These are phyloP conservation scores for Penicillium macrosclerotiorum DNA, from an alignment of 495 filamentous ascomycete genomes.

Conservation along the genomic window DNA sequence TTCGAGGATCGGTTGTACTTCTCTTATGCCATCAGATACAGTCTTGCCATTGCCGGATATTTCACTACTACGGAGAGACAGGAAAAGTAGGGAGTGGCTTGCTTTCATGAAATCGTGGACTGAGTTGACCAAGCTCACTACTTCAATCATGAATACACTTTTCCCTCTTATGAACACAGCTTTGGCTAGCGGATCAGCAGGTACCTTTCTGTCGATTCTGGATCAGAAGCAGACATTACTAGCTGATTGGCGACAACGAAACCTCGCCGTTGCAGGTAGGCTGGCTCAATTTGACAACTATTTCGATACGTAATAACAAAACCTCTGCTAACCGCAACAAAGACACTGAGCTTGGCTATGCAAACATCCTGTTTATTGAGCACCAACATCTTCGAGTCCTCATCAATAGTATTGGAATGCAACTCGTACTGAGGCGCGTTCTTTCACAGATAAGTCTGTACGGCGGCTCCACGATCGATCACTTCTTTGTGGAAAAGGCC, in stretches of 20 bases:
- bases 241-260: constrained; percentile 24
- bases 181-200: constrained; percentile 13
- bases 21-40: constrained; percentile 27
- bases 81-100: constrained; percentile 4
- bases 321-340: neutral
- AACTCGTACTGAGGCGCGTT: constrained; percentile 32
- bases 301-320: neutral
- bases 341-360: neutral
- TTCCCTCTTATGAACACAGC: constrained; percentile 24
- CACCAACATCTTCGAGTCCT: constrained; percentile 39
- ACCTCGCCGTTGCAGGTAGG: constrained; percentile 7
- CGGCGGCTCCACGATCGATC: constrained; percentile 11
- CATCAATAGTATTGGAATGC: constrained; percentile 37
- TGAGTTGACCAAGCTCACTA: constrained; percentile 33
- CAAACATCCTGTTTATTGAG: constrained; percentile 28
- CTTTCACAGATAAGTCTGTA: constrained; percentile 11
- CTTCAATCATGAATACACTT: constrained; percentile 27
- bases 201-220: constrained; percentile 22
- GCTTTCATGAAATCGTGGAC: constrained; percentile 27
- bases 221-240: constrained; percentile 30
- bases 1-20: constrained; percentile 34
- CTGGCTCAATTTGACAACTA: neutral
- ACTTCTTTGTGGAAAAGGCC: constrained; percentile 9
- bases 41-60: neutral
- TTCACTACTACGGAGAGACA: neutral